Base-by-base conservation (phyloP, 1,284 basidiomycete genomes). In the Polyporus tsugae region DNA sequence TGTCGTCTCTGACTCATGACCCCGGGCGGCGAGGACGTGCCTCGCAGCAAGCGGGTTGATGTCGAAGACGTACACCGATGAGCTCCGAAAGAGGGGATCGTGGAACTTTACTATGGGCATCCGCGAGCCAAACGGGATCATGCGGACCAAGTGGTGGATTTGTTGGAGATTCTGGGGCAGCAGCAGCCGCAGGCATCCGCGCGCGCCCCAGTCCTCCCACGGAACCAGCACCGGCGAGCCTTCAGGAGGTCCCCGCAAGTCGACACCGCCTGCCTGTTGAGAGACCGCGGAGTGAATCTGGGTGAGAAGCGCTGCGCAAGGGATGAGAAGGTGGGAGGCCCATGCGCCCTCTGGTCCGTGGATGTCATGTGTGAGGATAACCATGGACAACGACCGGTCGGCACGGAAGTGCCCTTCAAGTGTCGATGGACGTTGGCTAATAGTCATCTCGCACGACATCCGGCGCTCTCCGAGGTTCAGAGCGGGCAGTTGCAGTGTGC, bases 281-380 rank as follows among this genome's bases (percentile, higher is more conserved):
- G 39, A 39, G 9, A 10, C 9, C 7, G 13, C 39, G 1, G 4
- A 10, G 39, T 13, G 13, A 13, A 39, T 39, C 39, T 39, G 39
- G 39, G 46, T 5, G 22, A n/a, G 10, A n/a, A 49, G 19, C 46
- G 46, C 22, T 1, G 46, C n/a, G 46, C 6, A 22, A 9, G 46
- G 46, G 19, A 49, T 49, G 46, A 49, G 46, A 19, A 49, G 46
- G 46, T n/a, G n/a, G n/a, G n/a, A 49, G 46, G n/a, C 39, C 39
- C 39, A 10, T 13, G 13, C 2, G 9, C 9, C 9, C 13, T 39
- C 13, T 39, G 39, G 39, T 29, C 29, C 39, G 9, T 39, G 39
- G 39, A 13, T 39, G 39, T 7, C 39, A 13, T n/a, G 10, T 10
- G 19, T 10, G 46, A 49, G 19, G n/a, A 49, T n/a, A 6, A 49